These are phyloP conservation scores for Sechiopsis laciniata DNA, from an alignment of 306 rosid genomes.

Conservation along the genomic window DNA sequence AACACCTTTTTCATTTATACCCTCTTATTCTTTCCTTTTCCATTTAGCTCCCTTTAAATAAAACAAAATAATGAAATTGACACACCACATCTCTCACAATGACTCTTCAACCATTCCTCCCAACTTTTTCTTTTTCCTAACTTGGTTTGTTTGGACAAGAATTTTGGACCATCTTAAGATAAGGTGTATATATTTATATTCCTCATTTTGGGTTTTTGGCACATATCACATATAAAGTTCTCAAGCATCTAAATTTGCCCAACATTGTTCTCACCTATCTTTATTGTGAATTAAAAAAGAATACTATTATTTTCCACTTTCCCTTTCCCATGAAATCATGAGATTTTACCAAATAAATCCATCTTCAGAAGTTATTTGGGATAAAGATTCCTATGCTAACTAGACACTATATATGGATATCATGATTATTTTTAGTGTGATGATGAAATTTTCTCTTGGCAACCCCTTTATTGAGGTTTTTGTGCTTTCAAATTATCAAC, in stretches of 20 bases:
- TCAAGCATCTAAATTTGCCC: background rate
- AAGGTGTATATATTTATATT: background rate
- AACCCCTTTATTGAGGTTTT: too few relatives aligned
- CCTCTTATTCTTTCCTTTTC: background rate
- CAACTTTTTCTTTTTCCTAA: too few relatives aligned
- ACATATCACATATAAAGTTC: background rate
- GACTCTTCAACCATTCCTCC: too few relatives aligned
- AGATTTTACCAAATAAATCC: background rate
- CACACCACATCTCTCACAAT: slow-evolving; percentile 4
- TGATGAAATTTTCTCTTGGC: too few relatives aligned
- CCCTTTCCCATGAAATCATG: background rate
- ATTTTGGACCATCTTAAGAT: background rate
- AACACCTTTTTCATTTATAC: background rate
- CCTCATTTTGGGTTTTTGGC: background rate
- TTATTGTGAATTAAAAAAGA: background rate
- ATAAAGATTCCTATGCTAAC: background rate
- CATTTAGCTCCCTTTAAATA: background rate
- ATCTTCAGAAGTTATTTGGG: background rate
- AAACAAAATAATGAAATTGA: background rate
- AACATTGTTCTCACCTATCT: background rate
- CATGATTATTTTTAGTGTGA: background rate
- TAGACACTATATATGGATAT: background rate
- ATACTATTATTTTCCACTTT: background rate
- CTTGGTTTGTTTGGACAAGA: background rate
- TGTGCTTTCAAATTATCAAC: too few relatives aligned